Base-by-base conservation (phyloP, 805 yeast genomes). In the Saturnispora quitensis region DNA sequence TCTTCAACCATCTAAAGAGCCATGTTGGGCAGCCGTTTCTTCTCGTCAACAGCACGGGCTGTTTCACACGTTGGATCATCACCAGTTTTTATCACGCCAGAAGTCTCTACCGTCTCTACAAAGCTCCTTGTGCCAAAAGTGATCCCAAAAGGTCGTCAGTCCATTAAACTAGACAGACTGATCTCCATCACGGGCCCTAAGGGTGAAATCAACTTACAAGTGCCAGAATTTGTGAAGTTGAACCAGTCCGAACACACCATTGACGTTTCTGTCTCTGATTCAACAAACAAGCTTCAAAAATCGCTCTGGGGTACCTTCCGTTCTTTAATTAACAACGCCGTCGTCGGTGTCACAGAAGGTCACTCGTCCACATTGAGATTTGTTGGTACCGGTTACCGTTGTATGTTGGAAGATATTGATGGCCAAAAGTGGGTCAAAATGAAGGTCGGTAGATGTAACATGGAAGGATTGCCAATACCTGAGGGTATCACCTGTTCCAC, bases 381-480 rank as follows among this genome's bases (percentile, higher is more conserved):
- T 58, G 95, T 89, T 17, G 99, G 99, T 58, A 91, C 98, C 12
- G 99, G 99, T 66, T 93, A 86, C 77, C 82, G 98, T 69, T 96
- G 95, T 2, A 75, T 79, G 55, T 64, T 91, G 18, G 95, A 87
- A 59, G 55, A 57, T 15, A 70, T 73, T 27, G 69, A 68, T 24
- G 81, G 80, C 17, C 71, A 69, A 35, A 73, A 78, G 53, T 74
- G 76, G 65, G 84, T 91, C 17, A 77, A 79, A 54, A 76, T 91
- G 67, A 89, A 93, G 65, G 84, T 90, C 24, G 99, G 99, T 34
- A 88, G 82, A 62, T 89, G 96, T 46, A 82, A 82, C 58, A 80
- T 83, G 40, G 90, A 89, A 57, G 84, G 84, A 25, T 73, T 89
- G 47, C 75, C 77, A 49, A 76, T 93, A 38, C 99, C 99, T 3